A percentile compares a stretch with the other conserved stretches of the same genome.
phyloP scores from a whole-genome alignment of 1,139 yeast genomes.

The Hansenula anomala region DNA sequence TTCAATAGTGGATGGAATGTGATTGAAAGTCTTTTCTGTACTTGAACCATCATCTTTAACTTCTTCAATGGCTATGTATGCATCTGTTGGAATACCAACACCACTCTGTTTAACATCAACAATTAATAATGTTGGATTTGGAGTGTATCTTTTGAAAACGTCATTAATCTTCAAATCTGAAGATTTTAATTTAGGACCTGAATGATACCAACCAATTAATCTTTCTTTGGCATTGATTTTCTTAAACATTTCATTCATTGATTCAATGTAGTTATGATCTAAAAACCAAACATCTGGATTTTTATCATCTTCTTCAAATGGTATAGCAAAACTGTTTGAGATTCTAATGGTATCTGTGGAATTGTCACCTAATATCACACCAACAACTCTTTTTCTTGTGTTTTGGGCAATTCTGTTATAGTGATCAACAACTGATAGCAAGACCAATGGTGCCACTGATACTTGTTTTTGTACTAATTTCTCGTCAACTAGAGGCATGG shows the following conservation, averaged over 20 bases:
- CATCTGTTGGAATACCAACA: slow-evolving; percentile 92
- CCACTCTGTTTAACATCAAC: slow-evolving; percentile 86
- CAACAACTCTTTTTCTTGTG: slow-evolving; percentile 80
- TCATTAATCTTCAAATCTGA: slow-evolving; percentile 92
- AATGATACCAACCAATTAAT: slow-evolving; percentile 97
- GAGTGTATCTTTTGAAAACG: slow-evolving; percentile 75
- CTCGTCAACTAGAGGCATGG: slow-evolving; percentile 11
- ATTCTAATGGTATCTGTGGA: slow-evolving; percentile 54
- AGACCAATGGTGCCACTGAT: slow-evolving; percentile 91
- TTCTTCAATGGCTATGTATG: slow-evolving; percentile 91
- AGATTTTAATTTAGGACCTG: slow-evolving; percentile 88
- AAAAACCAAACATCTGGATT: slow-evolving; percentile 95
- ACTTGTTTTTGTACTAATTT: slow-evolving; percentile 51
- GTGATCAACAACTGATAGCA: slow-evolving; percentile 92
- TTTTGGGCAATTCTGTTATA: slow-evolving; percentile 78
- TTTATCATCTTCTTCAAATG: slow-evolving; percentile 95
- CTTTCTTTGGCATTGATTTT: slow-evolving; percentile 96
- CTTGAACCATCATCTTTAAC: slow-evolving; percentile 96
- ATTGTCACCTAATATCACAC: slow-evolving; percentile 87
- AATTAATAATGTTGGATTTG: slow-evolving; percentile 79
- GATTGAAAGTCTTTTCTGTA: slow-evolving; percentile 89
- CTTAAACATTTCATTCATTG: slow-evolving; percentile 97
- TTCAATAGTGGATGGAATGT: slow-evolving; percentile 86
- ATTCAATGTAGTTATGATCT: slow-evolving; percentile 93
- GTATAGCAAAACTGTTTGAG: slow-evolving; percentile 79